These are phyloP conservation scores for Athelia psychrophila DNA, from an alignment of 1,284 basidiomycete species.

Conservation along the genomic window DNA sequence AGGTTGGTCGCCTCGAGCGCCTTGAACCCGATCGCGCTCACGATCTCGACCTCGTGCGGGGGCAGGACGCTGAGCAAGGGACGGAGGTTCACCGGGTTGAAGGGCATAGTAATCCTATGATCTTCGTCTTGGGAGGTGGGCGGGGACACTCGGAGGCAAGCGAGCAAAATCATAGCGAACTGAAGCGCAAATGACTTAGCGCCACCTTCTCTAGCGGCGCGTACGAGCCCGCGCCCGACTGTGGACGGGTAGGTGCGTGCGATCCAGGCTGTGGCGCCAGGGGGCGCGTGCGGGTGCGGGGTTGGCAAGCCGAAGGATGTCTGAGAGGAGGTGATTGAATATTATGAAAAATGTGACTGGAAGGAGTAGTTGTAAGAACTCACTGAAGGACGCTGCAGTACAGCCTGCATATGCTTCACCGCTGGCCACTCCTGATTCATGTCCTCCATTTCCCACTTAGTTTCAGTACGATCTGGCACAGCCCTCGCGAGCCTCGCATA, in stretches of 20 bases:
- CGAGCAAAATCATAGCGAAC: background rate
- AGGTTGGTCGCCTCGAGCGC: background rate
- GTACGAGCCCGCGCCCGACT: background rate
- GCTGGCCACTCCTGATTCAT: background rate
- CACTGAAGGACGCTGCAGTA: background rate
- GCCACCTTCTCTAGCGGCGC: background rate
- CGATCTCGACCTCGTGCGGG: background rate
- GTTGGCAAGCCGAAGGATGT: background rate
- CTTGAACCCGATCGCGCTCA: background rate
- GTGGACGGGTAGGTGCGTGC: background rate
- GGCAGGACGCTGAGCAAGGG: background rate
- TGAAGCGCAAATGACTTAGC: background rate
- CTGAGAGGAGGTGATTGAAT: background rate
- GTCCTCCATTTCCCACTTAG: background rate
- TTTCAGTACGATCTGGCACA: background rate
- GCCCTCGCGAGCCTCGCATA: background rate
- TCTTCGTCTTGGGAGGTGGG: background rate
- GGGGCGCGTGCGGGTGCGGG: background rate
- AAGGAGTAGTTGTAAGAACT: background rate
- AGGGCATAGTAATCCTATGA: background rate
- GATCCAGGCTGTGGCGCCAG: background rate
- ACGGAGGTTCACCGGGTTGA: background rate
- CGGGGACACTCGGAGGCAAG: background rate
- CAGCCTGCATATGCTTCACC: background rate
- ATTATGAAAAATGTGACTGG: too few relatives aligned